A percentile compares a stretch with the other conserved stretches of the same genome.
phyloP scores from a whole-genome alignment of 2,329 filamentous ascomycete genomes.

The Ascochyta fabae region DNA sequence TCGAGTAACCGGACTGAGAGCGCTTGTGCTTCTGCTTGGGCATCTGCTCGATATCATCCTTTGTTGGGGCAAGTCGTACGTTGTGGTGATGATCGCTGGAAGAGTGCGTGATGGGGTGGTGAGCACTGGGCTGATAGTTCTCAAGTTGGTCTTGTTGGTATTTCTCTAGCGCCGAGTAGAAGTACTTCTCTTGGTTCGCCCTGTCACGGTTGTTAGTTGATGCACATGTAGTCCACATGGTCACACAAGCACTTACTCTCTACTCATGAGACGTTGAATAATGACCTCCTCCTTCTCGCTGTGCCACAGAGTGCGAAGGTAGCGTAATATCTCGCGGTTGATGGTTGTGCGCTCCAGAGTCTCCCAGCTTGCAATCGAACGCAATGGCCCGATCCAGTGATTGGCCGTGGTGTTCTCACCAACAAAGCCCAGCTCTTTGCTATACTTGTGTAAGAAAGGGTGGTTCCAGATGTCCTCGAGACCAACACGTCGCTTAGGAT shows the following conservation, averaged over 20 bases:
- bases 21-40: constrained; percentile 49
- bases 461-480: constrained; percentile 86
- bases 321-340: constrained; percentile 80
- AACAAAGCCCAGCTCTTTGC: constrained; percentile 70
- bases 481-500: constrained; percentile 79
- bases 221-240: background rate
- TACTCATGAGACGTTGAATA: constrained; percentile 66
- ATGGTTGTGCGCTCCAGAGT: constrained; percentile 70
- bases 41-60: constrained; percentile 43
- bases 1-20: constrained; percentile 62
- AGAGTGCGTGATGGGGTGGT: constrained; percentile 72
- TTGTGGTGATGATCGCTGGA: constrained; percentile 81
- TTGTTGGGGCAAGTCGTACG: constrained; percentile 29
- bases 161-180: constrained; percentile 83
- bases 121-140: constrained; percentile 76
- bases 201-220: constrained; percentile 52
- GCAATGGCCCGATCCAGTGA: constrained; percentile 60
- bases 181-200: constrained; percentile 88
- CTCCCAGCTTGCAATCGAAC: constrained; percentile 67
- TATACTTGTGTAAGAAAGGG: constrained; percentile 83
- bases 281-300: constrained; percentile 77
- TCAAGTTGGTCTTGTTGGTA: constrained; percentile 86
- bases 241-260: constrained; percentile 45
- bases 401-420: constrained; percentile 61
- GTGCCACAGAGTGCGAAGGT: constrained; percentile 91